Evolutionary conservation across 2,329 filamentous ascomycete genomes (phyloP), one percentile per base, ranked within the genome.

Genomic region (Hypoxylon sp.): DNA sequence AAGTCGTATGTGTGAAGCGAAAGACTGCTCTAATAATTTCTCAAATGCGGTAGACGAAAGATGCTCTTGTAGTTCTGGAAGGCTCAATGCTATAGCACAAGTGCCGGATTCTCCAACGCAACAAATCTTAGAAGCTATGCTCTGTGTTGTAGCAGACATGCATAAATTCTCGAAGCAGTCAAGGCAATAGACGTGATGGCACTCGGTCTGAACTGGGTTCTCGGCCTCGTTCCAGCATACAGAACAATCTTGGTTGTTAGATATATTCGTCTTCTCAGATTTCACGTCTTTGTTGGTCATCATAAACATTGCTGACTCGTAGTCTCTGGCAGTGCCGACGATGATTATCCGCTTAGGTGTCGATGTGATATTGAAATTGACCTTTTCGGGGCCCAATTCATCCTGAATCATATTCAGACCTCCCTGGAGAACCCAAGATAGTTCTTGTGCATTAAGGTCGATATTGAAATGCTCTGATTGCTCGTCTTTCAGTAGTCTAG

Each of bases 101-200:
- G 14, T 65, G 29, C 67, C 74, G 1, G 50, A 55, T 10, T 74
- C 60, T 6, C 77, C 53, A 14, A 57, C 65, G 67, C 79, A 80
- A 26, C 19, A 39, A 48, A 82, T 62, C 10, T 57, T 4, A 54
- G 68, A 47, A 14, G 57, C 63, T 5, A 63, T 66, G 54, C 59
- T 46, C 31, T 66, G 39, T 2, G 52, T 67, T 33, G 58, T 62
- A 44, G 64, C 71, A 13, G 59, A 61, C 44, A 70, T 55, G 61
- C 80, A 80, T 8, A 80, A 67, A 44, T 73, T 72, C 51, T 77
- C 72, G 52, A 85, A 84, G 68, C 84, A 85, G 19, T 77, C 74
- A 0, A 70, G 65, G 70, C 83, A 85, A 67, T 84, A 85, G 10
- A 76, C 42, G 64, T 85, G 83, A 1, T 69, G 73, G 68, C 83